Base-by-base conservation (phyloP, 1,284 basidiomycete species). In the Trametes sp. region DNA sequence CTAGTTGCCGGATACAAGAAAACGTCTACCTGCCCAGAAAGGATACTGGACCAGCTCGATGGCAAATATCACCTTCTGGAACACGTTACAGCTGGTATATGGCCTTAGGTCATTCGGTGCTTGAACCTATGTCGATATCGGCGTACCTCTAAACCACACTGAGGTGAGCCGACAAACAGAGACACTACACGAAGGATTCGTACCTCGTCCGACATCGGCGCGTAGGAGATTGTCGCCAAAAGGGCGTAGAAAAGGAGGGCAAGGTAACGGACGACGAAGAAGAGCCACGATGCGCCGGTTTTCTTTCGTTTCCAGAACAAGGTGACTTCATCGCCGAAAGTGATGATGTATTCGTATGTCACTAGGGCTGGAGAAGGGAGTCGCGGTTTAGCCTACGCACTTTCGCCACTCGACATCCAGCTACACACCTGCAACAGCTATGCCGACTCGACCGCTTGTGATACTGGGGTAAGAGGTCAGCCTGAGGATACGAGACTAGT, bases 321-420 rank as follows among this genome's bases (percentile, higher is more conserved):
- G 24, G 57, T 31, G 21, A 67, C 50, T 29, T 67, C 65, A 3
- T 51, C 31, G n/a, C 38, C 50, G 8, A 67, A 41, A 2, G 63
- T 64, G n/a, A 59, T 54, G 6, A 36, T 2, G 49, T 54, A 67
- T 16, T 64, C 62, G 35, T 57, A 64, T 14, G 41, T 48, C 7
- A 63, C 58, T 16, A 60, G 24, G 26, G 54, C 62, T 64, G 44
- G 4, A 6, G 14, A 14, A 38, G 16, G 16, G 36, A 33, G 31
- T 33, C 5, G 31, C 11, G 11, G 31, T 11, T 6, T 5, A 5
- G 31, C 31, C 6, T 11, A 33, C 11, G 31, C 11, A 5, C 31
- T 33, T 6, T 6, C 31, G 31, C 11, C 5, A 33, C n/a, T n/a
- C n/a, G 11, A 11, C 31, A 33, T 33, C n/a, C n/a, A 33, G 31